Evolutionary conservation across 805 yeast genomes (phyloP), one percentile per base, ranked within the genome.

Genomic region (Wickerhamomyces canadensis): DNA sequence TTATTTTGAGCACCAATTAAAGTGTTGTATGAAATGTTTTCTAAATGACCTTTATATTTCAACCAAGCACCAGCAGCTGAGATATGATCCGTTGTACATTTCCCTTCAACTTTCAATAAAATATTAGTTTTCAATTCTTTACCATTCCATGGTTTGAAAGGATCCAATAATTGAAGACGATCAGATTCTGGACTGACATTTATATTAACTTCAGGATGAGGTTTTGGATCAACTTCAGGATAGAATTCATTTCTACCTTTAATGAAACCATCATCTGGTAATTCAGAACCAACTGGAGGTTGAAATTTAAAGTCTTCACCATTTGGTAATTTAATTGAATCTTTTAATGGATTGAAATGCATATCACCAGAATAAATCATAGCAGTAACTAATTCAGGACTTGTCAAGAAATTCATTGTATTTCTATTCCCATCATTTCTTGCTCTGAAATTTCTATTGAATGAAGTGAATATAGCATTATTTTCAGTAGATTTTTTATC

Each of bases 1-100:
- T 85, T 86, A 62, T 93, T 91, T 45, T 86, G 93, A 16, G 98
- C 98, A 47, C 98, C 98, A 53, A 91, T 91, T 56, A 91, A 72
- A 11, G 98, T 93, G 69, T 91, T 91, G 67, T 93, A 76, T 9
- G 96, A 84, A 50, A 91, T 93, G 67, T 91, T 91, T 60, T 91
- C 96, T 55, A 91, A 73, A 59, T 91, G 98, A 29, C 98, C 98
- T 69, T 93, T 93, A 70, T 93, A 91, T 70, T 93, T 93, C 65
- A 91, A 76, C 98, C 98, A 91, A 13, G 82, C 94, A 57, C 98
- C 98, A 32, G 98, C 98, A 36, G 98, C 98, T 19, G 97, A 88
- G 51, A 91, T 93, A 61, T 91, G 98, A 62, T 91, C 98, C 27
- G 98, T 91, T 29, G 98, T 91, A 72, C 98, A 93, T 65, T 91